Conservation (phyloP, 768 basidiomycete species). For the Neoboletus subvelutipes region DNA sequence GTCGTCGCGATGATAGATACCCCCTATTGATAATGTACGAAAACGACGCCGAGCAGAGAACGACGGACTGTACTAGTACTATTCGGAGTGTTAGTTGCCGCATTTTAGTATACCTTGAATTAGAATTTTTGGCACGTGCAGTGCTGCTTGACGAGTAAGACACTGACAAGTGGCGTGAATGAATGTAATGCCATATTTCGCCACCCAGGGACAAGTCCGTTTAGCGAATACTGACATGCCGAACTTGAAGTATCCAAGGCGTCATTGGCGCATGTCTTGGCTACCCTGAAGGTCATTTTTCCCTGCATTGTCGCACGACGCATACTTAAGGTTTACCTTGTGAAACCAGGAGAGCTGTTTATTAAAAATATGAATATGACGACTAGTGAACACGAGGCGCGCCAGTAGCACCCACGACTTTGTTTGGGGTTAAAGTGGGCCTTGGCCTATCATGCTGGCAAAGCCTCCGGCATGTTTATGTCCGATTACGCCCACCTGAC, state of each 20-base stretch:
- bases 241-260: conserved; percentile 15
- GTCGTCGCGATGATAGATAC: conserved; percentile 36
- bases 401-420: conserved; percentile 26
- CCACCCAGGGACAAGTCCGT: conserved; percentile 25
- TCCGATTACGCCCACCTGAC: conserved; percentile 3
- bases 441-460: conserved; percentile 1
- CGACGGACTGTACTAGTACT: conserved; percentile 34
- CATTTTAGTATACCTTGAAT: conserved; percentile 37
- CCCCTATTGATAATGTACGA: conserved; percentile 28
- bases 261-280: conserved; percentile 12
- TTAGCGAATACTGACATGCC: conserved; percentile 19
- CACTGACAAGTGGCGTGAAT: conserved; percentile 14
- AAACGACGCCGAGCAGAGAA: conserved; percentile 27
- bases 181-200: conserved; percentile 11
- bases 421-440: conserved; percentile 24
- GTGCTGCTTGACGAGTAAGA: not conserved
- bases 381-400: conserved; percentile 26
- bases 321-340: conserved; percentile 23
- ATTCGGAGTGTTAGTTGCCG: conserved; percentile 31
- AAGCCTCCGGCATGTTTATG: not conserved
- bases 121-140: conserved; percentile 32
- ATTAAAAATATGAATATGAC: conserved; percentile 4
- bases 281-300: conserved; percentile 16
- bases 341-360: conserved; percentile 10
- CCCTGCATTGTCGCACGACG: conserved; percentile 14